Evolutionary conservation across 2,329 filamentous ascomycete species (phyloP).

Genomic region (Cryphonectria nitschkei): DNA sequence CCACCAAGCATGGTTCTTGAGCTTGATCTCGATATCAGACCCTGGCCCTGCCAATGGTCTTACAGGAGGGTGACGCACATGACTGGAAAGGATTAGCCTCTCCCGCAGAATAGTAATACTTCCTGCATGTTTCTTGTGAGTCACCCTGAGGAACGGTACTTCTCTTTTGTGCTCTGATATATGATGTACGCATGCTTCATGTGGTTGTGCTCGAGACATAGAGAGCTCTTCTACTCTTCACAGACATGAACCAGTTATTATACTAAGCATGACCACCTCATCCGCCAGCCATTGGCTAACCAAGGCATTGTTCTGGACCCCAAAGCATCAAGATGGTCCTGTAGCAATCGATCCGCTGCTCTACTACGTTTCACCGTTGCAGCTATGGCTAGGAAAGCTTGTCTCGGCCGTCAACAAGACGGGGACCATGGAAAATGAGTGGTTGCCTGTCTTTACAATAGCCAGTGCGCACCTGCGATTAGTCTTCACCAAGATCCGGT

Average conservation of each 20-base stretch:
- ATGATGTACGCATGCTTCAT: neutral
- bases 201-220: accelerated
- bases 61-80: neutral
- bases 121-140: neutral
- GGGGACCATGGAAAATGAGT: constrained; percentile 9
- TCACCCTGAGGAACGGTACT: neutral
- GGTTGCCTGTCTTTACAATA: constrained; percentile 6
- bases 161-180: neutral
- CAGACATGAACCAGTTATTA: neutral
- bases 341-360: constrained; percentile 13
- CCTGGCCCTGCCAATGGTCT: neutral
- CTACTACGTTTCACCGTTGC: constrained; percentile 14
- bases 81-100: neutral
- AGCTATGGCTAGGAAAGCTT: constrained; percentile 13
- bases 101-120: neutral
- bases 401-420: constrained; percentile 8
- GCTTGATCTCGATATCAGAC: neutral
- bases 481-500: constrained; percentile 5
- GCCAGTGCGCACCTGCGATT: constrained; percentile 10
- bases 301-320: neutral
- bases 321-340: neutral
- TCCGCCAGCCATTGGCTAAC: neutral
- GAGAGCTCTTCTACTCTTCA: neutral
- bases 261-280: neutral
- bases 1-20: neutral